Conservation (phyloP, 805 yeast species). For the Torulaspora gathmanii region DNA sequence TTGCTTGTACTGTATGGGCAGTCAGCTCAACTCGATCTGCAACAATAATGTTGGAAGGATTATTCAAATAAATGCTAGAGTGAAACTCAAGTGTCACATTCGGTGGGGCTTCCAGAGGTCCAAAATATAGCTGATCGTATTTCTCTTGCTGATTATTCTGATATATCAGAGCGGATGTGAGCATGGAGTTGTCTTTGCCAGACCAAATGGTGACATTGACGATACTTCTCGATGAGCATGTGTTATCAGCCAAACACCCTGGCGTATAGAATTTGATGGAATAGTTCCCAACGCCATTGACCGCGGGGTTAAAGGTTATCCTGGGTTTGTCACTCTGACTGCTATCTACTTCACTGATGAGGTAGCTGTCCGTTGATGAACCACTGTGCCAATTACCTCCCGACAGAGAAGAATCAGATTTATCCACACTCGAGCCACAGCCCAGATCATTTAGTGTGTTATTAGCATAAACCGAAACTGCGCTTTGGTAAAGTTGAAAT, state of each 20-base stretch:
- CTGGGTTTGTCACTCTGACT: constrained; percentile 32
- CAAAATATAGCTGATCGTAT: constrained; percentile 72
- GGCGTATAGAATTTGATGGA: constrained; percentile 75
- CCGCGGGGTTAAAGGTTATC: constrained; percentile 58
- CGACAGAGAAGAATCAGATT: constrained; percentile 30
- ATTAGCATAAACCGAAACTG: constrained; percentile 64
- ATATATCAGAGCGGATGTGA: constrained; percentile 46
- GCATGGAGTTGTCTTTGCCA: constrained; percentile 35
- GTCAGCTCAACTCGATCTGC: constrained; percentile 61
- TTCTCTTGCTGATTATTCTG: constrained; percentile 79
- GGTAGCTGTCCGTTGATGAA: constrained; percentile 29
- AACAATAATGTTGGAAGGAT: constrained; percentile 44
- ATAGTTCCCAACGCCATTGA: constrained; percentile 70
- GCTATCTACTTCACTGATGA: constrained; percentile 35
- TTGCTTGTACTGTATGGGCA: constrained; percentile 40
- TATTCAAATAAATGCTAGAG: constrained; percentile 31
- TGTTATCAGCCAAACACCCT: constrained; percentile 66
- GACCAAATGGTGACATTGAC: constrained; percentile 68
- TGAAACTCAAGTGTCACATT: constrained; percentile 42
- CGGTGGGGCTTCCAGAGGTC: constrained; percentile 53
- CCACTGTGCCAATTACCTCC: constrained; percentile 34
- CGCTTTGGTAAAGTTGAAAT: constrained; percentile 58
- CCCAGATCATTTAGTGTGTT: constrained; percentile 62
- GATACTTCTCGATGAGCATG: constrained; percentile 68
- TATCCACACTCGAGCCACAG: constrained; percentile 40